Evolutionary conservation across 2,329 filamentous ascomycete species (phyloP).

Genomic region (Fusarium xyrophilum): DNA sequence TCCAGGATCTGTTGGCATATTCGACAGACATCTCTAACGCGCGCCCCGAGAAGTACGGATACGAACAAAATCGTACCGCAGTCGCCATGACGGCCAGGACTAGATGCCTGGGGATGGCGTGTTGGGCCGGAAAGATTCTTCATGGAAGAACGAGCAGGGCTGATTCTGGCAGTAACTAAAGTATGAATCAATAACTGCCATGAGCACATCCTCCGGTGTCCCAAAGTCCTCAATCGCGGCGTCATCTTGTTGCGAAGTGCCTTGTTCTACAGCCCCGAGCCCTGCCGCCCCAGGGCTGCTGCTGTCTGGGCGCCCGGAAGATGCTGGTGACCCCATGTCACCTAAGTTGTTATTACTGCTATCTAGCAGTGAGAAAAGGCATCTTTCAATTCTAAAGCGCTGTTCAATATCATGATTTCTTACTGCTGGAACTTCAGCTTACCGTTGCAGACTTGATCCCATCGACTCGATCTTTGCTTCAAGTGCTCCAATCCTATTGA

Average conservation of each 20-base stretch:
- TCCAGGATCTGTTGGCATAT: background rate
- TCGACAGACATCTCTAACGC: background rate
- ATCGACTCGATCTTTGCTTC: no score
- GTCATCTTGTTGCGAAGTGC: background rate
- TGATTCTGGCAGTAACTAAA: background rate
- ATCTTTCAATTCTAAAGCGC: background rate
- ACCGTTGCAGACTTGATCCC: no score
- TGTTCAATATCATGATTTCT: background rate
- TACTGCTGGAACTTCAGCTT: background rate
- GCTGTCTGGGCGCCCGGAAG: background rate
- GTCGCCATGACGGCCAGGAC: background rate
- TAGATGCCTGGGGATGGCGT: background rate
- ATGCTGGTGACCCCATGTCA: no score
- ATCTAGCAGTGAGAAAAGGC: background rate
- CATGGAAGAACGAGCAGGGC: background rate
- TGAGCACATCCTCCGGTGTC: background rate
- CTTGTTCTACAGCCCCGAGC: no score
- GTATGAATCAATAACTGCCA: background rate
- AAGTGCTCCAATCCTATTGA: no score
- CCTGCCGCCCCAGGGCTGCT: background rate
- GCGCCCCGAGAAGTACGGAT: background rate
- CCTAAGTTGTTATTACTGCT: background rate
- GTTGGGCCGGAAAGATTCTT: background rate
- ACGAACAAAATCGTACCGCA: background rate
- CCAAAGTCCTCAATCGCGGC: background rate